A percentile compares a stretch with the other conserved stretches of the same genome.
phyloP scores from a whole-genome alignment of 805 yeast genomes.

The Saccharomycopsis sp. region DNA sequence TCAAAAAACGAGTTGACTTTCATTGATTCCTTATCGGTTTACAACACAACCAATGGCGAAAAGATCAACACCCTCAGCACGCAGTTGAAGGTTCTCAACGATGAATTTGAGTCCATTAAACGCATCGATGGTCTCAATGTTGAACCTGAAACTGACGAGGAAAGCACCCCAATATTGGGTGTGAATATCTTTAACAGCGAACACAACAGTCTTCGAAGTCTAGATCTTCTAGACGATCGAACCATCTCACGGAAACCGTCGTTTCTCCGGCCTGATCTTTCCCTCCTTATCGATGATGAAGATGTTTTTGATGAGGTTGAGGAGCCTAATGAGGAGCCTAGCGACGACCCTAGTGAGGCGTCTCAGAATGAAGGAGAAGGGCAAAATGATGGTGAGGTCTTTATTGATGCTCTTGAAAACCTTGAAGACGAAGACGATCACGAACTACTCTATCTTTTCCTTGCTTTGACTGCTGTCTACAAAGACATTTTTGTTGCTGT shows the following conservation, averaged over 20 bases:
- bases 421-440: not conserved
- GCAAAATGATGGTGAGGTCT: not conserved
- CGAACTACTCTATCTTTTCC: not conserved
- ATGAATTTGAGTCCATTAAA: slow-evolving; percentile 7
- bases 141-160: not conserved
- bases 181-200: not conserved
- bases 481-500: slow-evolving; percentile 7
- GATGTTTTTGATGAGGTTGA: not conserved
- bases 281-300: not conserved
- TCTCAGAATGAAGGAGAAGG: not conserved
- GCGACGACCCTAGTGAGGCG: not conserved
- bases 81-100: slow-evolving; percentile 3
- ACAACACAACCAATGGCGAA: not conserved
- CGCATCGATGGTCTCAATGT: not conserved
- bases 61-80: slow-evolving; percentile 2
- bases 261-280: not conserved
- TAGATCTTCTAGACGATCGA: not conserved
- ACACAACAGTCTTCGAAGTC: not conserved
- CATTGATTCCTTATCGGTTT: not conserved
- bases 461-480: not conserved
- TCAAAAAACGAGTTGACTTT: slow-evolving; percentile 5
- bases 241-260: not conserved
- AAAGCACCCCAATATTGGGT: not conserved
- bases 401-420: not conserved
- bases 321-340: not conserved